Percentiles rank a stretch among this genome's conserved stretches.
Conservation (phyloP, 805 yeast species). For the Vanderwaltozyma tropicalis region DNA sequence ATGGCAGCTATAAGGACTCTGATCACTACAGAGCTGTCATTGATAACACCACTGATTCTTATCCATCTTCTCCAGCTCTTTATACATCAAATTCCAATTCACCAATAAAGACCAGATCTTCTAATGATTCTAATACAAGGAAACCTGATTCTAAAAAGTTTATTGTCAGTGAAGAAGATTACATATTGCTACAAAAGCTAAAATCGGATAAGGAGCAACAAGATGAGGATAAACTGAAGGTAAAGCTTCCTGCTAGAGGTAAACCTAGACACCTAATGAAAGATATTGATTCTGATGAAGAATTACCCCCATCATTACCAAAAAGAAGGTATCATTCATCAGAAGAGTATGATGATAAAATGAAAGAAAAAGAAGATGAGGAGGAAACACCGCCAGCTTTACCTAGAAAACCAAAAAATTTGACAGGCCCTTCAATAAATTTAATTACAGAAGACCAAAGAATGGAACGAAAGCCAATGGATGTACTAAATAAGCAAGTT, state of each 20-base stretch:
- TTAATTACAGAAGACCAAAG: no score
- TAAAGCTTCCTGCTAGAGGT: conserved; percentile 18
- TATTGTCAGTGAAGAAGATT: conserved; percentile 23
- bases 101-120: neutral
- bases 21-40: conserved; percentile 1
- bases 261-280: conserved; percentile 10
- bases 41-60: conserved; percentile 2
- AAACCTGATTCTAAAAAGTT: conserved; percentile 4
- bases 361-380: conserved; percentile 1
- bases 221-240: neutral
- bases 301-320: conserved; percentile 1
- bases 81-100: conserved; percentile 15
- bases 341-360: neutral
- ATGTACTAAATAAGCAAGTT: no score
- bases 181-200: conserved; percentile 15
- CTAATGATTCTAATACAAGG: neutral
- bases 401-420: conserved; percentile 3
- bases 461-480: no score
- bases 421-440: no score
- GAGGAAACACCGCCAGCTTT: conserved; percentile 6
- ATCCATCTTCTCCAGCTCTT: conserved; percentile 21
- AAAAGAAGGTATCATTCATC: neutral
- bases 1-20: conserved; percentile 7
- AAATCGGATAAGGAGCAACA: conserved; percentile 4
- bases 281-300: neutral